Conservation (phyloP, 176 grass and related monocot genomes). For the Juncus inflexus region DNA sequence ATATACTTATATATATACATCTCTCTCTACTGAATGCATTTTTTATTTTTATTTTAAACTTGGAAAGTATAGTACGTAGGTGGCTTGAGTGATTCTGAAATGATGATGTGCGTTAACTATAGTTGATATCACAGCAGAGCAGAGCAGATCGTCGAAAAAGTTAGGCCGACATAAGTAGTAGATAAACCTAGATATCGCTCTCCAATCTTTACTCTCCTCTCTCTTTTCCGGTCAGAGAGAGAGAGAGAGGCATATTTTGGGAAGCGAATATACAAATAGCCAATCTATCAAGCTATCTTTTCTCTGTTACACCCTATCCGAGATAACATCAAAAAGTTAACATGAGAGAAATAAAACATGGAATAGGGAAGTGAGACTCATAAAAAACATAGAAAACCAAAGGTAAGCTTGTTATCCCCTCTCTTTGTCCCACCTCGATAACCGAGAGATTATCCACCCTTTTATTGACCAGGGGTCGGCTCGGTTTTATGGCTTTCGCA, state of each 20-base stretch:
- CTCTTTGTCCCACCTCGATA: conserved; percentile 21
- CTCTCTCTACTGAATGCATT: conserved; percentile 21
- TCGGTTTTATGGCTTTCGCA: background rate
- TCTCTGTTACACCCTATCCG: conserved; percentile 13
- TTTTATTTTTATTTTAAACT: background rate
- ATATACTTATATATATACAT: too few species aligned
- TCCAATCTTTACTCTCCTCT: conserved; percentile 27
- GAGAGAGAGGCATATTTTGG: conserved; percentile 49
- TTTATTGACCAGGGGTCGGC: conserved; percentile 36
- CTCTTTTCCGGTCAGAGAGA: conserved; percentile 21
- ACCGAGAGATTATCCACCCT: conserved; percentile 28
- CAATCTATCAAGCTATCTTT: conserved; percentile 25
- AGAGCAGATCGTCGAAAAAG: conserved; percentile 68
- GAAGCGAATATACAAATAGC: conserved; percentile 49
- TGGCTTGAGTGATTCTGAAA: too few species aligned
- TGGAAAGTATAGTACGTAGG: too few species aligned
- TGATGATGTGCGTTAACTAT: too few species aligned
- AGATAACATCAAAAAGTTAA: conserved; percentile 28
- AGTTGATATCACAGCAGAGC: conserved; percentile 5
- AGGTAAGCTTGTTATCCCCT: conserved; percentile 4
- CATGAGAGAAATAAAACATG: conserved; percentile 18
- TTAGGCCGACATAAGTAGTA: conserved; percentile 54
- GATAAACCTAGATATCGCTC: conserved; percentile 73
- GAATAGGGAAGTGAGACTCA: background rate
- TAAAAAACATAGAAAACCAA: conserved; percentile 11